Percentiles rank a stretch among this genome's conserved stretches.
Evolutionary conservation across 177 flowering plant genomes (phyloP).

Genomic region (Vitis hybrid): DNA sequence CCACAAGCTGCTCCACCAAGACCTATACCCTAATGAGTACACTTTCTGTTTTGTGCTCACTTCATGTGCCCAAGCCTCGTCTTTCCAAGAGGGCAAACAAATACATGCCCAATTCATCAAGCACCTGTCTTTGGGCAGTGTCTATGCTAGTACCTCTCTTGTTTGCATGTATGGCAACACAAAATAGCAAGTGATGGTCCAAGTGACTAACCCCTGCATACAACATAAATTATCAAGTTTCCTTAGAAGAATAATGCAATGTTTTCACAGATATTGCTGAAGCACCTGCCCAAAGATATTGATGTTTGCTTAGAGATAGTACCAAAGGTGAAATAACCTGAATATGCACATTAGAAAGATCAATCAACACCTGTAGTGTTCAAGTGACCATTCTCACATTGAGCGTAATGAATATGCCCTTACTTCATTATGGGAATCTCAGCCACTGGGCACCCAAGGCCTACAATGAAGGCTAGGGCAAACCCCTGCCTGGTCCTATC

Average conservation of each 20-base stretch:
- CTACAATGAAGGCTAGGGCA: slow-evolving; percentile 67
- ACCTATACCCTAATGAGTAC: too few relatives aligned
- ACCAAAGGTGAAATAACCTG: slow-evolving; percentile 82
- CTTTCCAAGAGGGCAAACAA: too few relatives aligned
- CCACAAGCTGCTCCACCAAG: too few relatives aligned
- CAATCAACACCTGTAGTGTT: not conserved
- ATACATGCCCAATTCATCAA: too few relatives aligned
- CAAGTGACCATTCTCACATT: not conserved
- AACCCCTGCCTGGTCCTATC: slow-evolving; percentile 76
- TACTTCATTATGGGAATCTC: slow-evolving; percentile 91
- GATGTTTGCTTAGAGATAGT: slow-evolving; percentile 76
- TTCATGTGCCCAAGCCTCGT: too few relatives aligned
- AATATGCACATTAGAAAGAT: not conserved
- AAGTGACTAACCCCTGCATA: slow-evolving; percentile 74
- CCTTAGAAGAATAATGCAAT: not conserved
- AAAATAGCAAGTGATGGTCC: slow-evolving; percentile 91
- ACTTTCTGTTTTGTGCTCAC: too few relatives aligned
- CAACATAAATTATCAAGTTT: not conserved
- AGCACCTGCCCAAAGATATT: slow-evolving; percentile 73
- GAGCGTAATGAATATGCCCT: slow-evolving; percentile 8
- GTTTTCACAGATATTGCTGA: not conserved
- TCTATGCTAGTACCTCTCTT: too few relatives aligned
- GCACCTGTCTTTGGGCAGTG: too few relatives aligned
- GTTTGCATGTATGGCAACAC: slow-evolving; percentile 25
- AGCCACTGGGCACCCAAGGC: slow-evolving; percentile 76